phyloP scores from a whole-genome alignment of 1,284 basidiomycete genomes.

The Hortiboletus rubellus region DNA sequence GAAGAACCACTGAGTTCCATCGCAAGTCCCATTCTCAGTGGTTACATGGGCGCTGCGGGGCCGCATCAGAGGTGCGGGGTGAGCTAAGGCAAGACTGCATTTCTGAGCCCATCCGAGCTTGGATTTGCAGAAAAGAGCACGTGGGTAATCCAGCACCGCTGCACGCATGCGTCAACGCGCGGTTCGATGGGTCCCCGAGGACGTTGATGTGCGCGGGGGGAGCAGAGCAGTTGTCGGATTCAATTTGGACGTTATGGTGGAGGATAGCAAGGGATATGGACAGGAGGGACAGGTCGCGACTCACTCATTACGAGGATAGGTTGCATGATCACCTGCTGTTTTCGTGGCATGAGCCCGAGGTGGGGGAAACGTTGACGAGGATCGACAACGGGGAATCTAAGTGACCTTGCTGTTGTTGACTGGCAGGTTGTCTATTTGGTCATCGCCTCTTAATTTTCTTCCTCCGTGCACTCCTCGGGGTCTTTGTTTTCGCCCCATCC shows the following conservation, averaged over 20 bases:
- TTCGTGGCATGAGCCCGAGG: conserved; percentile 56
- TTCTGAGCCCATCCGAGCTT: conserved; percentile 21
- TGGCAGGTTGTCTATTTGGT: not conserved
- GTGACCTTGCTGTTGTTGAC: not conserved
- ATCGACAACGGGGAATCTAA: conserved; percentile 22
- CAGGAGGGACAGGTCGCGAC: conserved; percentile 43
- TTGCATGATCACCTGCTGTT: conserved; percentile 55
- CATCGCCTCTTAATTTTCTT: not conserved
- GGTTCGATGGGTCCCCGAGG: conserved; percentile 38
- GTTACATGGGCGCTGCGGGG: conserved; percentile 16
- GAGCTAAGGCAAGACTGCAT: conserved; percentile 21
- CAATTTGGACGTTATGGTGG: conserved; percentile 34
- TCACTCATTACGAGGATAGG: conserved; percentile 54
- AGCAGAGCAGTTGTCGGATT: conserved; percentile 37
- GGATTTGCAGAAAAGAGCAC: conserved; percentile 23
- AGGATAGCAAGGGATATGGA: conserved; percentile 47
- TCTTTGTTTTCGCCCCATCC: not conserved
- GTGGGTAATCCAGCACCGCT: conserved; percentile 28
- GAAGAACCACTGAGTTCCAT: conserved; percentile 25
- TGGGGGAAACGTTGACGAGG: conserved; percentile 43
- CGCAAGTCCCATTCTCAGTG: conserved; percentile 11
- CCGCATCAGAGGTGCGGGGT: not conserved
- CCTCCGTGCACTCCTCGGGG: not conserved
- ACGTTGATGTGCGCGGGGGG: conserved; percentile 39
- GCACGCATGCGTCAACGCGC: conserved; percentile 8